These are phyloP conservation scores for Fusarium buxicola DNA, from an alignment of 2,329 filamentous ascomycete species.

Conservation along the genomic window DNA sequence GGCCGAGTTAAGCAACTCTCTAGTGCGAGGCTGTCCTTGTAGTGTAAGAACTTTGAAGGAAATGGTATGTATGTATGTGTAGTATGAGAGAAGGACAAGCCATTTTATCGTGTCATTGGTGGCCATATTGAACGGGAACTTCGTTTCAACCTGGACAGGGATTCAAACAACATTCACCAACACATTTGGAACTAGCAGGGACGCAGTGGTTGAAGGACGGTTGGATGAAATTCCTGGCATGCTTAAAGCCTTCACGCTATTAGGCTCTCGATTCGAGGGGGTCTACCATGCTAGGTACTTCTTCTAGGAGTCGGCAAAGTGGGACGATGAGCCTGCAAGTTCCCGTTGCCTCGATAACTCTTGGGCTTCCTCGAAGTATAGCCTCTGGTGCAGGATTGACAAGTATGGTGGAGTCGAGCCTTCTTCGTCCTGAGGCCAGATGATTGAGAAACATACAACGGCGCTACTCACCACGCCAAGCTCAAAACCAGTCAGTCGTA, in stretches of 20 bases:
- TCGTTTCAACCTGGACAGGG: too few relatives aligned
- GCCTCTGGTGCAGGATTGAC: neutral
- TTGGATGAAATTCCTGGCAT: neutral
- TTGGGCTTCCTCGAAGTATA: neutral
- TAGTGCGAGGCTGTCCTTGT: too few relatives aligned
- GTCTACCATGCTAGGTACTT: neutral
- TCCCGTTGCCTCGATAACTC: neutral
- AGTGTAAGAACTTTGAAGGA: too few relatives aligned
- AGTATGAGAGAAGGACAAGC: too few relatives aligned
- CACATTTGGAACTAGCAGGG: too few relatives aligned
- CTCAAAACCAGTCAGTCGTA: neutral
- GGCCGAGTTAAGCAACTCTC: too few relatives aligned
- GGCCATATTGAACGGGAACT: too few relatives aligned
- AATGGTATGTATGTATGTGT: too few relatives aligned
- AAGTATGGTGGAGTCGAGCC: neutral
- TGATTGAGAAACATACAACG: neutral
- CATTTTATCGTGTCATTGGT: too few relatives aligned
- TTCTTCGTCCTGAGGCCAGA: neutral
- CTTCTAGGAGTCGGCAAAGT: neutral
- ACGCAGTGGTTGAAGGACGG: neutral
- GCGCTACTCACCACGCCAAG: neutral
- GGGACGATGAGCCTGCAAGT: neutral
- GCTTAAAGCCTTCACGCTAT: neutral
- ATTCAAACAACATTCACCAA: too few relatives aligned
- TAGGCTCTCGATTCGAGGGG: neutral